Evolutionary conservation across 192 early-diverging fungal species (phyloP).

Genomic region (Backusella macrospora): DNA sequence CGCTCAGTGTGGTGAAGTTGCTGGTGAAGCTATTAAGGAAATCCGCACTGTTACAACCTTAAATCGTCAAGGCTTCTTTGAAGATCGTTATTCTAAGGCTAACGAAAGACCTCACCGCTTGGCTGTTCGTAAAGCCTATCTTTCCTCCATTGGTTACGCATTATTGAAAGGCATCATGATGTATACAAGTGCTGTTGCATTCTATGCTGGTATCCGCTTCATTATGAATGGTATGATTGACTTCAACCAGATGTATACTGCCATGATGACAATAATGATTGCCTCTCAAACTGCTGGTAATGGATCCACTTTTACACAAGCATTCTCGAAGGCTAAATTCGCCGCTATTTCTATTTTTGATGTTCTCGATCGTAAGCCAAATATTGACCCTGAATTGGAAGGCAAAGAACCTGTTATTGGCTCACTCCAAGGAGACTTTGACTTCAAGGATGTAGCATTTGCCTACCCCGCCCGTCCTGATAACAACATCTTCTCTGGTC

Average conservation of each 20-base stretch:
- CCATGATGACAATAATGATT: conserved; percentile 30
- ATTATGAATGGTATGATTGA: conserved; percentile 22
- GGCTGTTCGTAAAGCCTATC: conserved; percentile 65
- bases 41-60: conserved; percentile 87
- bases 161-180: conserved; percentile 23
- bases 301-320: conserved; percentile 71
- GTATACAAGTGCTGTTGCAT: conserved; percentile 28
- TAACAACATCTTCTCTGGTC: conserved; percentile 50
- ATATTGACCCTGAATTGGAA: conserved; percentile 63
- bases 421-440: conserved; percentile 38
- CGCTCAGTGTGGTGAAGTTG: conserved; percentile 76
- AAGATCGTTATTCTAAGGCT: conserved; percentile 61
- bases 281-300: conserved; percentile 55
- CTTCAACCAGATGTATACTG: conserved; percentile 29
- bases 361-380: conserved; percentile 69
- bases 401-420: conserved; percentile 35
- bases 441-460: conserved; percentile 52
- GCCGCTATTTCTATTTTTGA: conserved; percentile 73
- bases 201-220: conserved; percentile 35
- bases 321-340: conserved; percentile 78
- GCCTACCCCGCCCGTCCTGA: conserved; percentile 67
- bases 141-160: conserved; percentile 62
- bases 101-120: conserved; percentile 70
- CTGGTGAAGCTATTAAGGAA: conserved; percentile 79
- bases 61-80: conserved; percentile 72